These are phyloP conservation scores for Ogataea sp. DNA, from an alignment of 805 yeast species.

Conservation along the genomic window DNA sequence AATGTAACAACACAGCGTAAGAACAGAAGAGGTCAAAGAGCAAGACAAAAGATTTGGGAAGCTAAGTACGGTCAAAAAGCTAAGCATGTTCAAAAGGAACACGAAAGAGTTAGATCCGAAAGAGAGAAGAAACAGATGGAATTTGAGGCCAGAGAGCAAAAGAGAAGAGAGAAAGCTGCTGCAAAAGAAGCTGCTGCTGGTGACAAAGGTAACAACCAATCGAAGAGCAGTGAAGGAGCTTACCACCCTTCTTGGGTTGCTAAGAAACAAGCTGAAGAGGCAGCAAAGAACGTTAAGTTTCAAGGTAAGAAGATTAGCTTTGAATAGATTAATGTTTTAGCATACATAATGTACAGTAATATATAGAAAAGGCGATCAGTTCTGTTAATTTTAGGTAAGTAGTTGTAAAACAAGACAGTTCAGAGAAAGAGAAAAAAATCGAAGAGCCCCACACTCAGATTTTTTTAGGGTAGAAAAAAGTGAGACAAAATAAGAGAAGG, in stretches of 20 bases:
- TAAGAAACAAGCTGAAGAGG: slow-evolving; percentile 64
- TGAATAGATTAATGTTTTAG: slow-evolving; percentile 33
- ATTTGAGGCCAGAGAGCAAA: slow-evolving; percentile 64
- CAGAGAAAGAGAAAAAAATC: too few species aligned
- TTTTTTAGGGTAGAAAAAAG: too few species aligned
- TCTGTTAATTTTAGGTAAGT: too few species aligned
- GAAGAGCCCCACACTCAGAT: too few species aligned
- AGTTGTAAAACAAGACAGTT: too few species aligned
- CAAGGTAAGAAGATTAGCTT: slow-evolving; percentile 81
- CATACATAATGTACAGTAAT: too few species aligned
- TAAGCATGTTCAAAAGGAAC: slow-evolving; percentile 68
- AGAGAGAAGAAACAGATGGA: slow-evolving; percentile 54
- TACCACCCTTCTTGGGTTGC: slow-evolving; percentile 99
- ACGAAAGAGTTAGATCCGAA: slow-evolving; percentile 44
- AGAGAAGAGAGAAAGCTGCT: slow-evolving; percentile 49
- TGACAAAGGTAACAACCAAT: neutral
- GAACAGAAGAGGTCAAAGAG: slow-evolving; percentile 95
- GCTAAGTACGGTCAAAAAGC: slow-evolving; percentile 77
- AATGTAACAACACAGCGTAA: slow-evolving; percentile 53
- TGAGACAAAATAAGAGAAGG: too few species aligned
- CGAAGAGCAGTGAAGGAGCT: slow-evolving; percentile 15
- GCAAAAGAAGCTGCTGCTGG: slow-evolving; percentile 12
- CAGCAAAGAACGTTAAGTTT: slow-evolving; percentile 56
- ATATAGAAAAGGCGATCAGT: too few species aligned
- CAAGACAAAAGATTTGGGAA: slow-evolving; percentile 96